These are phyloP conservation scores for Paraurostyla sp. DNA, from an alignment of 73 alveolate species.

Conservation along the genomic window DNA sequence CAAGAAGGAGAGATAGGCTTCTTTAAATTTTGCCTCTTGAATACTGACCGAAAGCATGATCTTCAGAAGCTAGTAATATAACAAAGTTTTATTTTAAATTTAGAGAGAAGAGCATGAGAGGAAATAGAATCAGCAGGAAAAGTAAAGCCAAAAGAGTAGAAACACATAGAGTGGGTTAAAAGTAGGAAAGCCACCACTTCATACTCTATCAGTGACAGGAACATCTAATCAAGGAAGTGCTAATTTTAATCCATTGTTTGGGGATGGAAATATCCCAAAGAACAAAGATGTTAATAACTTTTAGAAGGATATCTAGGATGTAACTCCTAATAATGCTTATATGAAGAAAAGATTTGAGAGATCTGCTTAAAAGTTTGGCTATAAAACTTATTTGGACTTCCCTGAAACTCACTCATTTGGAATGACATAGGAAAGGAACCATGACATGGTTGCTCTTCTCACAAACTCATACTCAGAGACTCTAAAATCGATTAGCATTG, in stretches of 20 bases:
- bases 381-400: neutral
- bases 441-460: slow-evolving; percentile 30
- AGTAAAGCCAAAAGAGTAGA: neutral
- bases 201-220: neutral
- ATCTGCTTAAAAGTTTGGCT: neutral
- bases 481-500: neutral
- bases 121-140: neutral
- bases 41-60: slow-evolving; percentile 52
- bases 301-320: slow-evolving; percentile 23
- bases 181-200: slow-evolving; percentile 30
- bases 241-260: slow-evolving; percentile 6
- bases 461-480: slow-evolving; percentile 25
- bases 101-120: neutral
- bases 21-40: slow-evolving; percentile 60
- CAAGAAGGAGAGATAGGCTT: slow-evolving; percentile 56
- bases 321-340: neutral
- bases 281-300: slow-evolving; percentile 46
- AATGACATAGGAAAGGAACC: neutral
- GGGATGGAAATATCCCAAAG: slow-evolving; percentile 61
- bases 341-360: neutral
- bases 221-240: neutral
- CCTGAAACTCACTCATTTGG: neutral
- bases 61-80: neutral
- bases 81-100: neutral
- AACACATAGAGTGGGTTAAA: neutral